These are phyloP conservation scores for Conoideocrella luteorostrata DNA, from an alignment of 2,329 filamentous ascomycete genomes.

Conservation along the genomic window DNA sequence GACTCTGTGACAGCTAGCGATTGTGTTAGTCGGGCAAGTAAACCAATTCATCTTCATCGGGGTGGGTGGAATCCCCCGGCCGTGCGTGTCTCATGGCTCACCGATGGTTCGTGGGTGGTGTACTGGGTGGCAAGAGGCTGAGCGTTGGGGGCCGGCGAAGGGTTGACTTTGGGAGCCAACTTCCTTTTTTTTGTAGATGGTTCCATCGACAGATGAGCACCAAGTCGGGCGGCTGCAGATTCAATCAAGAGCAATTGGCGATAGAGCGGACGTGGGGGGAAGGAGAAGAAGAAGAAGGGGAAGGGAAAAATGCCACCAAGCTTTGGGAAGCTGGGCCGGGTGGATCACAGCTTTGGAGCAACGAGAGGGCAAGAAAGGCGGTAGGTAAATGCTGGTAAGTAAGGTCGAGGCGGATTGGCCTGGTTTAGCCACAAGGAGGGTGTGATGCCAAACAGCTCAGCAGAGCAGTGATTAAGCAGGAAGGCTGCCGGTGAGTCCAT, in stretches of 20 bases:
- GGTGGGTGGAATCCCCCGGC: background rate
- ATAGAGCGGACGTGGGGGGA: background rate
- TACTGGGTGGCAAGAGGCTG: conserved; percentile 15
- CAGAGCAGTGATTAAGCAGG: background rate
- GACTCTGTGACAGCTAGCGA: conserved; percentile 15
- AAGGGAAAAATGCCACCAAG: background rate
- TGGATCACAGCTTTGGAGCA: conserved; percentile 2
- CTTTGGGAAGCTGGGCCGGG: background rate
- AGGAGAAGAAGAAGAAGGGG: background rate
- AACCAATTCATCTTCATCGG: background rate
- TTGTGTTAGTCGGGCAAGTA: conserved; percentile 1
- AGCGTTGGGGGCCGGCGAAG: conserved; percentile 23
- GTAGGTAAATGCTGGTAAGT: background rate
- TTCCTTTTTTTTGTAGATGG: conserved; percentile 37
- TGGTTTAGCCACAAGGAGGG: conserved; percentile 5
- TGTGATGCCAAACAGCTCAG: background rate
- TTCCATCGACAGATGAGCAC: conserved; percentile 28
- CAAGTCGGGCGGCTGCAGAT: conserved; percentile 12
- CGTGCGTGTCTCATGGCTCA: conserved; percentile 2
- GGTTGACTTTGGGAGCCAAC: conserved; percentile 35
- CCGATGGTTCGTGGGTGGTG: conserved; percentile 8
- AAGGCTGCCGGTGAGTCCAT: conserved; percentile 7
- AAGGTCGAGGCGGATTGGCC: conserved; percentile 6
- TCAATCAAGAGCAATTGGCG: conserved; percentile 10
- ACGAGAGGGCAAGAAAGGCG: conserved; percentile 5